Evolutionary conservation across 2,329 filamentous ascomycete genomes (phyloP).

Genomic region (Xylariomycetidae sp.): DNA sequence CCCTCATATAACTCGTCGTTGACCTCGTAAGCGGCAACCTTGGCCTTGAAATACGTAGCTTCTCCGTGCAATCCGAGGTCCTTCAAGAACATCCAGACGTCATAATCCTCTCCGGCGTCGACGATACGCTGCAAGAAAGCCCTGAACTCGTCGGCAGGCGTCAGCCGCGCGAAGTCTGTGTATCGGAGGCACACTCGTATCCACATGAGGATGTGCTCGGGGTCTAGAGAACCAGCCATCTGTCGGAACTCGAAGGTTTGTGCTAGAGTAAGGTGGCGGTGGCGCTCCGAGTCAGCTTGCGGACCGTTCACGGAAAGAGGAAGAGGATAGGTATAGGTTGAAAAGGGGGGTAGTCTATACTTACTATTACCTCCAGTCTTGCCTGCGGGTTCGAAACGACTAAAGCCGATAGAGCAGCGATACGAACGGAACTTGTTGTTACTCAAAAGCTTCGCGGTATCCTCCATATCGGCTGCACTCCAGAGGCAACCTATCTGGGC

Average conservation of each 20-base stretch:
- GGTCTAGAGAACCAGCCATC: conserved; percentile 19
- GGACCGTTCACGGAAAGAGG: too few relatives aligned
- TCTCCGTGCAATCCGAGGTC: conserved; percentile 7
- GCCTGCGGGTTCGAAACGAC: conserved; percentile 13
- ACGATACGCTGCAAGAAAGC: conserved; percentile 1
- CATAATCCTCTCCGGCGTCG: neutral
- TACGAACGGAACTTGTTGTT: too few relatives aligned
- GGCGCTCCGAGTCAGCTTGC: too few relatives aligned
- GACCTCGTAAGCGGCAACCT: conserved; percentile 2
- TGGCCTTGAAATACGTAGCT: conserved; percentile 6
- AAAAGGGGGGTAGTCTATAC: too few relatives aligned
- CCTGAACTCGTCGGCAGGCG: conserved; percentile 7
- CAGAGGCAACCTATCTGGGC: too few relatives aligned
- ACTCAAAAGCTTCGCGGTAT: too few relatives aligned
- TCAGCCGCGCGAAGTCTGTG: conserved; percentile 15
- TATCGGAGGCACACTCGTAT: conserved; percentile 12
- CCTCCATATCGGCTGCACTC: too few relatives aligned
- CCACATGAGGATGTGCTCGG: conserved; percentile 17
- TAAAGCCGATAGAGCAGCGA: conserved; percentile 16
- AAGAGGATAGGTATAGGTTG: too few relatives aligned
- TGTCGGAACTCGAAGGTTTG: conserved; percentile 24
- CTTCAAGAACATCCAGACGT: conserved; percentile 7
- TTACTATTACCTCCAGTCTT: conserved; percentile 17
- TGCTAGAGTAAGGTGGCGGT: too few relatives aligned
- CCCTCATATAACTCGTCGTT: conserved; percentile 7